These are phyloP conservation scores for Hypoxylon subgilvum DNA, from an alignment of 495 filamentous ascomycete genomes.

Conservation along the genomic window DNA sequence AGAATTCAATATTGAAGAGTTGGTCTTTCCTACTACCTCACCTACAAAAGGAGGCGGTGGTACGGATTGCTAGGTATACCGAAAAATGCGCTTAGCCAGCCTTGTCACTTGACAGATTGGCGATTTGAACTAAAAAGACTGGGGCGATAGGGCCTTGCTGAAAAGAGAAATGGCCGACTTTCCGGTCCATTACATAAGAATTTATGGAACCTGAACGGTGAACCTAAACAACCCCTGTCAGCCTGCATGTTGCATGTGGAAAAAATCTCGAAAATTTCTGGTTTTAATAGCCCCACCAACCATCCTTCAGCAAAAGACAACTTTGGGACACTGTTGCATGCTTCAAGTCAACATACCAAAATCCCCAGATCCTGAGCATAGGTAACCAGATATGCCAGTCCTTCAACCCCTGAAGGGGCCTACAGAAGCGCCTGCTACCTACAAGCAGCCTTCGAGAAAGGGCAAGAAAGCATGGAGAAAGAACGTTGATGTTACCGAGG, in stretches of 20 bases:
- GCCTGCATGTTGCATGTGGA: background rate
- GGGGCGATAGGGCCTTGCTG: conserved; percentile 17
- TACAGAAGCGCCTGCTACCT: conserved; percentile 54
- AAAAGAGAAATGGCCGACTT: conserved; percentile 28
- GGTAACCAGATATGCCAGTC: conserved; percentile 44
- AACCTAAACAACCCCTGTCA: background rate
- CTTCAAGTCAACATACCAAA: no score
- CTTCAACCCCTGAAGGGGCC: conserved; percentile 41
- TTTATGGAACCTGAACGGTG: no score
- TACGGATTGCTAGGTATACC: conserved; percentile 12
- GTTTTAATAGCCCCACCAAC: conserved; percentile 16
- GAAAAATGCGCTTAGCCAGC: conserved; percentile 32
- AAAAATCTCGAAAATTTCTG: conserved; percentile 26
- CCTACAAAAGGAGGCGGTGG: conserved; percentile 36
- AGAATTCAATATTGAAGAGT: conserved; percentile 15
- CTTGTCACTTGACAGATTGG: conserved; percentile 31
- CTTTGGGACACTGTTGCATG: background rate
- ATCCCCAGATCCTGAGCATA: no score
- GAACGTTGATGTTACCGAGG: conserved; percentile 88
- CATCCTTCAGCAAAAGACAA: no score
- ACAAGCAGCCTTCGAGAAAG: conserved; percentile 89
- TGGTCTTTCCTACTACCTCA: conserved; percentile 23
- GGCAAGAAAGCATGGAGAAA: conserved; percentile 99
- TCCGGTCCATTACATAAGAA: conserved; percentile 20
- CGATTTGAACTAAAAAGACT: conserved; percentile 14